Evolutionary conservation across 1,284 basidiomycete species (phyloP), one percentile per base, ranked within the genome.

Genomic region (Ustilago cynodontis): DNA sequence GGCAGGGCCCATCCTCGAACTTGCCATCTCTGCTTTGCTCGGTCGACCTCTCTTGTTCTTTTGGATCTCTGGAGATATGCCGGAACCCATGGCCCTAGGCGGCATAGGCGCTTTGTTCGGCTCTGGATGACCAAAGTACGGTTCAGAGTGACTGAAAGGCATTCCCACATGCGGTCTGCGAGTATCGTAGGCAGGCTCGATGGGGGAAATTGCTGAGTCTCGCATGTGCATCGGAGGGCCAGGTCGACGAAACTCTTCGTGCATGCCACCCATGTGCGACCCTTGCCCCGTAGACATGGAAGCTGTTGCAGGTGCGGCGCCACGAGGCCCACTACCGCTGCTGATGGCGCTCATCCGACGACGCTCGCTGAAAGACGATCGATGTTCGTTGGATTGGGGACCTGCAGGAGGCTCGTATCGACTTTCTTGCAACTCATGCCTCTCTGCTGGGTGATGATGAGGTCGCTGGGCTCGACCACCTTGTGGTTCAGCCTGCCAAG

Each of bases 21-120:
- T 60, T 24, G 65, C 58, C 53, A 75, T 62, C 50, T 70, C 72
- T n/a, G 62, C 67, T 26, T 75, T 70, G 60, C 66, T 66, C 5
- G 72, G 72, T 50, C 72, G 67, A 31, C 72, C 72, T 24, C 72
- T 60, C 26, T 75, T 75, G 64, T 75, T 75, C 45, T 65, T 61
- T 20, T 63, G 70, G n/a, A 60, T 54, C 33, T 56, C 64, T 2
- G 70, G 60, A 9, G 70, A 67, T 1, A 24, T 60, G 4, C 52
- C 52, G 13, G 47, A 35, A 51, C 33, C 45, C 7, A 28, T n/a
- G 4, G 56, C 22, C 22, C 71, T 57, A 9, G 71, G 71, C 13
- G 71, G 66, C 29, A 69, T 26, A 5, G 66, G 66, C 4, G 59
- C 50, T 31, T 62, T 61, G 57, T 24, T 37, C 37, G 43, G 11